Evolutionary conservation across 1,284 basidiomycete genomes (phyloP).

Genomic region (Clitocybe nebularis): DNA sequence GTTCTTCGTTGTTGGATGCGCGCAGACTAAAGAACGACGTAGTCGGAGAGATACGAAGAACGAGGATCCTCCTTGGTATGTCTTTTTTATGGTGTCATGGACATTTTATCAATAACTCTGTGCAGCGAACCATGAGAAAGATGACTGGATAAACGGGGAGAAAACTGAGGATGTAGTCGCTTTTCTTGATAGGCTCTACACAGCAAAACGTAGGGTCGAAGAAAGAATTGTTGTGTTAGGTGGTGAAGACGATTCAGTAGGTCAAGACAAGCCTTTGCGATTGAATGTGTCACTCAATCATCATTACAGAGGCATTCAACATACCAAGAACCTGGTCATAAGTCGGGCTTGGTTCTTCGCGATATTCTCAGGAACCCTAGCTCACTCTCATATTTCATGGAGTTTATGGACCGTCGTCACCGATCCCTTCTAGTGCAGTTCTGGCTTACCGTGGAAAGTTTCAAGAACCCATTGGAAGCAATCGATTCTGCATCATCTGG

Average conservation of each 20-base stretch:
- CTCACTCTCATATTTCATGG: constrained; percentile 93
- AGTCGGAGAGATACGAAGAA: constrained; percentile 80
- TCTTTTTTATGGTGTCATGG: not conserved
- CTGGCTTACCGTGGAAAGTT: constrained; percentile 95
- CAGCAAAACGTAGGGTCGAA: constrained; percentile 83
- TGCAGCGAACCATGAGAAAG: constrained; percentile 75
- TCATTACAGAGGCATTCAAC: constrained; percentile 25
- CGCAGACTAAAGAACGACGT: constrained; percentile 89
- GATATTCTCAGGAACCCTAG: constrained; percentile 84
- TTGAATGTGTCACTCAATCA: not conserved
- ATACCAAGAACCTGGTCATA: constrained; percentile 36
- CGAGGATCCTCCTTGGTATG: constrained; percentile 66
- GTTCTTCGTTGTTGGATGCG: constrained; percentile 83
- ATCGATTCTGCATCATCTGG: constrained; percentile 69
- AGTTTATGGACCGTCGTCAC: constrained; percentile 91
- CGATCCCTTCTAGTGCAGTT: constrained; percentile 89
- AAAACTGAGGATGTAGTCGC: constrained; percentile 81
- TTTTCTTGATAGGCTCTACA: constrained; percentile 85
- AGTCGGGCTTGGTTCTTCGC: constrained; percentile 51
- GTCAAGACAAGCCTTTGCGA: constrained; percentile 16
- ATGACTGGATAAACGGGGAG: constrained; percentile 80
- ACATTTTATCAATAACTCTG: constrained; percentile 6
- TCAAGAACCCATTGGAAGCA: constrained; percentile 92
- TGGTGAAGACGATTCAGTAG: constrained; percentile 55
- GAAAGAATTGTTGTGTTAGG: constrained; percentile 80